Percentiles rank a stretch among this genome's conserved stretches.
phyloP scores from a whole-genome alignment of 2,329 filamentous ascomycete genomes.

The Claviceps purpurea region DNA sequence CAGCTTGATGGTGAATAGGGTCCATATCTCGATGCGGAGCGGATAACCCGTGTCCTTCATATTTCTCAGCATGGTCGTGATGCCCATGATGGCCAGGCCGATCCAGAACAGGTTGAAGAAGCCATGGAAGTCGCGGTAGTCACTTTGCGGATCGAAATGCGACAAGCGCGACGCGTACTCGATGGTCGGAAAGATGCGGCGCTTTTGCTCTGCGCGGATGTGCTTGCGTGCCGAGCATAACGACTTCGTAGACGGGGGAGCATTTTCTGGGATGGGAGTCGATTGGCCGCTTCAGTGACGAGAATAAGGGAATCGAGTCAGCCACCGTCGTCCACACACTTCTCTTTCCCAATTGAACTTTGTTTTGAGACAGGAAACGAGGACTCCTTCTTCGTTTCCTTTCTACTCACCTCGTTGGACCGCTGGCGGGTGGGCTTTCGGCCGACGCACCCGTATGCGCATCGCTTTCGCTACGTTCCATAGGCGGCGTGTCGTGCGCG shows the following conservation, averaged over 20 bases:
- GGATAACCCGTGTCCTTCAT: constrained; percentile 87
- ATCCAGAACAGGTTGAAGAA: constrained; percentile 99
- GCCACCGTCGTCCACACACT: background rate
- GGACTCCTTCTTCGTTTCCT: background rate
- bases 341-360: background rate
- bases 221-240: constrained; percentile 77
- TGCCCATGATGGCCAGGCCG: constrained; percentile 87
- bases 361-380: background rate
- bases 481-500: constrained; percentile 27
- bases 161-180: constrained; percentile 84
- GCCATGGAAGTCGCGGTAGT: constrained; percentile 87
- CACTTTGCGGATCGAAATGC: constrained; percentile 85
- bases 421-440: constrained; percentile 25
- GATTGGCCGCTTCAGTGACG: constrained; percentile 51
- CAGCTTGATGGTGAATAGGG: constrained; percentile 74
- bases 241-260: constrained; percentile 80
- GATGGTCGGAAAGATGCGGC: constrained; percentile 82
- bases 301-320: background rate
- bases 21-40: constrained; percentile 76
- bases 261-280: constrained; percentile 76
- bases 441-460: constrained; percentile 17
- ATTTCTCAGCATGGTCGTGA: constrained; percentile 86
- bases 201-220: constrained; percentile 65
- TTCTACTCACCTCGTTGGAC: constrained; percentile 29
- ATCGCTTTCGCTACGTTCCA: constrained; percentile 21